Evolutionary conservation across 495 filamentous ascomycete genomes (phyloP).

Genomic region (Cairneyella variabilis): DNA sequence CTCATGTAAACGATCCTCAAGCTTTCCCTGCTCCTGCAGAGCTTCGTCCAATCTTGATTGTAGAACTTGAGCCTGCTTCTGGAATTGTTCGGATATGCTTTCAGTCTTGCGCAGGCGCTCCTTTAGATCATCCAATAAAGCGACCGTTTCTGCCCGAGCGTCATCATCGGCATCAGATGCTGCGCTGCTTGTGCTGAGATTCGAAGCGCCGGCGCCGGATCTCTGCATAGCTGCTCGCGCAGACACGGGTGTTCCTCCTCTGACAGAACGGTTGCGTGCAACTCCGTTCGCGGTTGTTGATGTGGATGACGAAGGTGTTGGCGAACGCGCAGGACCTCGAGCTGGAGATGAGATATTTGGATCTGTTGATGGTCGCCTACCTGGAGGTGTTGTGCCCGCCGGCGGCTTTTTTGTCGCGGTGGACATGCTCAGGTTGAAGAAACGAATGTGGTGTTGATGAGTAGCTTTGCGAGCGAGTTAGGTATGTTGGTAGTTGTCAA

Average conservation of each 20-base stretch:
- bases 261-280: constrained; percentile 45
- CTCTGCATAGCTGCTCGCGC: constrained; percentile 64
- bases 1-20: constrained; percentile 84
- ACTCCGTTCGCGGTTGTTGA: constrained; percentile 25
- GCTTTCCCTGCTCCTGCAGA: constrained; percentile 70
- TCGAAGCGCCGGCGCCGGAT: constrained; percentile 48
- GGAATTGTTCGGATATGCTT: constrained; percentile 69
- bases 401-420: constrained; percentile 25
- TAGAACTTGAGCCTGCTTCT: constrained; percentile 78
- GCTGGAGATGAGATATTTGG: constrained; percentile 16
- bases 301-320: constrained; percentile 22
- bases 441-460: constrained; percentile 1
- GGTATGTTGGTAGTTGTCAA: constrained; percentile 10
- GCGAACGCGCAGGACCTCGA: constrained; percentile 18
- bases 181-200: constrained; percentile 55
- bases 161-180: constrained; percentile 51
- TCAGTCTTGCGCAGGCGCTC: constrained; percentile 78
- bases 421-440: constrained; percentile 27
- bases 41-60: constrained; percentile 87
- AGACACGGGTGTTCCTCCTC: constrained; percentile 58
- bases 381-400: constrained; percentile 2
- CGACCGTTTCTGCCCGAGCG: constrained; percentile 63
- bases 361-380: constrained; percentile 23
- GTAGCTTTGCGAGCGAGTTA: neutral
- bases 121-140: constrained; percentile 80